Percentiles rank a stretch among this genome's conserved stretches.
Conservation (phyloP, 148 eudicot species). For the Persicaria tinctoria region DNA sequence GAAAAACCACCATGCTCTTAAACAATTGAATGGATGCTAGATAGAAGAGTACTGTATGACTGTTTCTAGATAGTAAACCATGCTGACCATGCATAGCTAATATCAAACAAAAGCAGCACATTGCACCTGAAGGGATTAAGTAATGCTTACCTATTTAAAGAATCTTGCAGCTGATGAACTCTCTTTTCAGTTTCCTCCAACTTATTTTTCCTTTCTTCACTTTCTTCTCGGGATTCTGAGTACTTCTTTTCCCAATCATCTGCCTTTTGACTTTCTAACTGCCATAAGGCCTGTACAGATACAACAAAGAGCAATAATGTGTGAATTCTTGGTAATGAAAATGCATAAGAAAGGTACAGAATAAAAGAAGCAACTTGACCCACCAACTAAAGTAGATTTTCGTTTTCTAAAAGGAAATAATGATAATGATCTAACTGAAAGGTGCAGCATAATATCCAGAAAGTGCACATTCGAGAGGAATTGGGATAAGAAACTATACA, state of each 20-base stretch:
- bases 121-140: background rate
- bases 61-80: background rate
- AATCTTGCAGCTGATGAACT: conserved; percentile 85
- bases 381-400: no score
- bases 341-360: background rate
- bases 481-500: background rate
- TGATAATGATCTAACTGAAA: background rate
- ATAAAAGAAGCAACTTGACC: no score
- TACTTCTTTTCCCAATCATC: conserved; percentile 68
- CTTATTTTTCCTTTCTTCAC: conserved; percentile 62
- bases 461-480: background rate
- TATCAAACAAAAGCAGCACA: background rate
- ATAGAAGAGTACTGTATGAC: background rate
- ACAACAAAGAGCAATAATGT: background rate
- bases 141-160: conserved; percentile 61
- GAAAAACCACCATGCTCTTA: background rate
- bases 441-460: background rate
- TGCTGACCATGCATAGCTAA: conserved; percentile 3
- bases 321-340: background rate
- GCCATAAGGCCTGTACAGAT: conserved; percentile 45
- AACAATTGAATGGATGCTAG: background rate
- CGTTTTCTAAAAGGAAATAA: background rate
- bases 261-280: conserved; percentile 64
- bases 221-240: conserved; percentile 55
- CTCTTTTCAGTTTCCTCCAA: conserved; percentile 88